Base-by-base conservation (phyloP, 106 monocot species). In the Alisma plantagoaquatica region DNA sequence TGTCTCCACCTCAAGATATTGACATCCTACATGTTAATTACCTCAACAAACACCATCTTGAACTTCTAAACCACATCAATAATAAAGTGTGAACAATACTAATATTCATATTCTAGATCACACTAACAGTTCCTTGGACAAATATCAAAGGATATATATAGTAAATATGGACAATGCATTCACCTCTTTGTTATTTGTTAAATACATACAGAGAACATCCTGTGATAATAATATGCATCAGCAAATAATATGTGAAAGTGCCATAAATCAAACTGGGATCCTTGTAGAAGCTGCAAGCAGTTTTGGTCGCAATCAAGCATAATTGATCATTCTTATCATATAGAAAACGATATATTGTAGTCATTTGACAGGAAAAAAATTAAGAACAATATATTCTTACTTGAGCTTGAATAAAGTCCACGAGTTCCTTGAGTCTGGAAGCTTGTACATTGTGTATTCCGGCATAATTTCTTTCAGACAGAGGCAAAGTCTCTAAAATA, bases 361-460 rank as follows among this genome's bases (percentile, higher is more conserved):
- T 11, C 10, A 26, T 38, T 10, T 23, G 15, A 43, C 16, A 31
- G 33, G 38, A 10, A 33, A 27, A 29, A 22, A 55, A 16, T n/a
- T 23, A 0, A 56, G 19, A 45, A 45, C 12, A 26, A 58, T 12
- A 12, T 4, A 18, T 27, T 26, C 23, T 43, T 65, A 94, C 94
- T 31, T 94, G 94, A 42, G 94, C 75, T 61, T 75, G 80, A 65
- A 94, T 84, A 48, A 84, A 84, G 20, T 84, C 78, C 46, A 94
- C 94, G 19, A 94, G 72, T 66, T 94, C 94, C 53, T 71, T 75
- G 28, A 94, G 75, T 63, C 87, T 75, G 17, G 83, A 70, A 73
- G 87, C 87, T 61, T 94, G 94, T 33, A 80, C 87, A 64, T 51
- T 70, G 66, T 88, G 77, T 54, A 94, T 88, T 42, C 87, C 94